Base-by-base conservation (phyloP, 352 stramenopile genomes). In the Thalassiosira sp. region DNA sequence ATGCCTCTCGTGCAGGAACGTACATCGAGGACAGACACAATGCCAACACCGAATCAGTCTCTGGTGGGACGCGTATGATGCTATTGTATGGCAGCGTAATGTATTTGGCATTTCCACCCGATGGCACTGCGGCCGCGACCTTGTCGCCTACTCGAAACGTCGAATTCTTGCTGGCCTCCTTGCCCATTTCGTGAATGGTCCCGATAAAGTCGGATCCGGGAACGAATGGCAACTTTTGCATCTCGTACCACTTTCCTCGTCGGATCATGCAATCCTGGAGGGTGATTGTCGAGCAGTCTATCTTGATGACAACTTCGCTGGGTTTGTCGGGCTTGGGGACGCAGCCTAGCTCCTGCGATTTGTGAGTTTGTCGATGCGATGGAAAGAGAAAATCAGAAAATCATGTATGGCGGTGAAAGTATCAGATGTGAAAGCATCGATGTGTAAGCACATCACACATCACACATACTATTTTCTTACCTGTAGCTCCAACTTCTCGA, bases 101-200 rank as follows among this genome's bases (percentile, higher is more conserved):
- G 58, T 86, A 92, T 35, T 86, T 77, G 46, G 79, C 75, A 60
- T 92, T 92, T 1, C 86, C 84, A 35, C 86, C 86, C 18, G 72
- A 81, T 7, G 68, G 69, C 16, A 87, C 69, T 0, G 84, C 54
- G 2, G 76, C 72, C 28, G 81, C 76, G 57, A 90, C 31, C 58
- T 64, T 46, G 80, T 77, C 35, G 45, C 84, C 61, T 78, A 75
- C 3, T 78, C 76, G 43, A 52, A 76, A 78, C 35, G n/a, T 67
- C 10, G 52, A 62, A 65, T 35, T 42, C 80, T 54, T 46, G 31
- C 15, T 18, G 1, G 67, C 73, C 8, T 69, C 43, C 11, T 20
- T 37, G 31, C 60, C 81, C 8, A 90, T 63, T 35, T 76, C 37
- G 49, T 56, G 43, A 43, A 92, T 68, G 13, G 78, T 90, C 25